Base-by-base conservation (phyloP, 169 alveolate genomes). In the Plasmodium knowlesi region DNA sequence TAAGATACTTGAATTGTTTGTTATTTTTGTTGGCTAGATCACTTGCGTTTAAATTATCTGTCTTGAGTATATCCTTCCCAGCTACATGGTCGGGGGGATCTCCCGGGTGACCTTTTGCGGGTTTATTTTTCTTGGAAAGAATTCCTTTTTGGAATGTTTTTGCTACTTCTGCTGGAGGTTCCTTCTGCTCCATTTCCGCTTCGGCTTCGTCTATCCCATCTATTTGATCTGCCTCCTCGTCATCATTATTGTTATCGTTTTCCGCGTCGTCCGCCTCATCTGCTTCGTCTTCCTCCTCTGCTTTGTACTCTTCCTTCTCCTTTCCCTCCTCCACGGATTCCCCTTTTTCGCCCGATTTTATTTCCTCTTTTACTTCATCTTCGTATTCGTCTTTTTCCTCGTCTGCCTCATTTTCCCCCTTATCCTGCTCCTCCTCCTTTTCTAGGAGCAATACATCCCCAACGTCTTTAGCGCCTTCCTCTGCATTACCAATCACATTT, bases 1-100 rank as follows among this genome's bases (percentile, higher is more conserved):
- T 89, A 39, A 89, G 67, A 50, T 89, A 89, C 73, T 89, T 89
- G 22, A 81, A 84, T 61, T 78, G 90, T 50, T 73, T 89, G 61
- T 37, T 89, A 89, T 78, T 89, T 89, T 80, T 89, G 25, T 89
- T 43, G 19, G 16, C 53, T n/a, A 79, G 16, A 86, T 76, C 93
- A n/a, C n/a, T 28, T 14, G 50, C 43, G 41, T 53, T 78, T 74
- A 39, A 6, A 28, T 67, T 34, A 30, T 61, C 90, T 39, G 54
- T 14, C 72, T 70, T 89, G 39, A 57, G 67, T 14, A 25, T 28
- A 70, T 73, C 90, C 72, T 79, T 89, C 32, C 70, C 43, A 32
- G 54, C 67, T 53, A 30, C 10, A 28, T 76, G 74, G 81, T 86
- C 85, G 6, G 25, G 39, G 25, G 54, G 22, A 9, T 84, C 57